Evolutionary conservation across 306 rosid species (phyloP), one percentile per base, ranked within the genome.

Genomic region (Prunus salicina): DNA sequence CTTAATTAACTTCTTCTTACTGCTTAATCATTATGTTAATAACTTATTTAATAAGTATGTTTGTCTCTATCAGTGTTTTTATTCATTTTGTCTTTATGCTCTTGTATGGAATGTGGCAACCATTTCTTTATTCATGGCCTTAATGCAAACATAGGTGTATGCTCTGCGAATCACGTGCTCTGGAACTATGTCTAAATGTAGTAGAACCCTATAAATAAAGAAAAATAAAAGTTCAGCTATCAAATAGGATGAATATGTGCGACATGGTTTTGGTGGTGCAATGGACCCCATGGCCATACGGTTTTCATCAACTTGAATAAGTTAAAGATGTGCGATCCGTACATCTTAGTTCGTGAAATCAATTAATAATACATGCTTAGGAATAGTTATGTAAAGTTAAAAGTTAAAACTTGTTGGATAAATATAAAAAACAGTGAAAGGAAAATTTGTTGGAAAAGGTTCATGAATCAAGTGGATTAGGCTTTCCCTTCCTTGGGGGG

Each of bases 381-480:
- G 47, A 41, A 16, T 62, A 5, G 61, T 18, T 15, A 12, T 15
- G 50, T 57, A 58, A 45, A 57, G 75, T 57, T 62, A 0, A 12
- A 76, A 53, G 9, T 5, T 38, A 6, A 38, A 38, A 38, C 43
- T 1, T 6, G 9, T 38, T 38, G 12, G 14, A 47, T 10, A 75
- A 47, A 25, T 14, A 41, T 18, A 45, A 27, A 30, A 19, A 25
- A 16, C 38, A 53, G 56, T 28, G 24, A 70, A 69, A 32, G 20
- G 38, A 68, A 30, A 51, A 27, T 49, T 18, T 12, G 18, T 38
- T 12, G 30, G 69, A 58, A 43, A 75, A 4, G 67, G 77, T 32
- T 16, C 53, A 71, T 61, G 56, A 75, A 55, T 75, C 60, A 61
- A 43, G 75, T 71, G 80, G 80, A 87, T 80, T 71, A 49, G 76